Evolutionary conservation across 2,329 filamentous ascomycete species (phyloP).

Genomic region (Chaetomiaceae sp.): DNA sequence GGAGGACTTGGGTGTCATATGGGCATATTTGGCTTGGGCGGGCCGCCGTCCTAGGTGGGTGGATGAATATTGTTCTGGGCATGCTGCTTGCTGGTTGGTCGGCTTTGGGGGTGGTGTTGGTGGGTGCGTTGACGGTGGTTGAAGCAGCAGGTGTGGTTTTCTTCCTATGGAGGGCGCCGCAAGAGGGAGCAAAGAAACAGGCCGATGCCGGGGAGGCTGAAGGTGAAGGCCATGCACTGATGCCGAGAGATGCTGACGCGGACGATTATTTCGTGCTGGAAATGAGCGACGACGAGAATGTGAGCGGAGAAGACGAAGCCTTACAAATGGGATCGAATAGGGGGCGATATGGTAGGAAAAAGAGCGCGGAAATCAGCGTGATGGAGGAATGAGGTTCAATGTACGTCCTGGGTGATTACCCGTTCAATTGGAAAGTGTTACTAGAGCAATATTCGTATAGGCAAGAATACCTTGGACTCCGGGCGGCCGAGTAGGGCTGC

Average conservation of each 20-base stretch:
- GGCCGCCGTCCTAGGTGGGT: background rate
- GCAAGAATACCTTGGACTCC: no score
- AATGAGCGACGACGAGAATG: background rate
- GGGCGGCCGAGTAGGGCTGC: no score
- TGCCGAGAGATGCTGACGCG: background rate
- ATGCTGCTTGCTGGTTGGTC: no score
- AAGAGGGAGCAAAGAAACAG: background rate
- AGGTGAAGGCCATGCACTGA: background rate
- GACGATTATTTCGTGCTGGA: background rate
- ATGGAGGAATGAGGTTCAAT: background rate
- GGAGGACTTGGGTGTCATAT: constrained; percentile 19
- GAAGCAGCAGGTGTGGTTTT: no score
- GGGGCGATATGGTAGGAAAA: background rate
- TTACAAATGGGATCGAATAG: no score
- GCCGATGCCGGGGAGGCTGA: background rate
- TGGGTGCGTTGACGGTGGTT: no score
- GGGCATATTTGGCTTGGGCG: constrained; percentile 22
- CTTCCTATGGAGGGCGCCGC: no score
- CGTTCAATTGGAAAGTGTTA: no score
- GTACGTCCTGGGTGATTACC: no score
- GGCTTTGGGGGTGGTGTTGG: no score
- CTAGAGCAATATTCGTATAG: no score
- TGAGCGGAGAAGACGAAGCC: background rate
- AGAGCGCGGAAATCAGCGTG: background rate
- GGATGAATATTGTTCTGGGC: background rate